phyloP scores from a whole-genome alignment of 2,329 filamentous ascomycete genomes.

The Botrytis galanthina region DNA sequence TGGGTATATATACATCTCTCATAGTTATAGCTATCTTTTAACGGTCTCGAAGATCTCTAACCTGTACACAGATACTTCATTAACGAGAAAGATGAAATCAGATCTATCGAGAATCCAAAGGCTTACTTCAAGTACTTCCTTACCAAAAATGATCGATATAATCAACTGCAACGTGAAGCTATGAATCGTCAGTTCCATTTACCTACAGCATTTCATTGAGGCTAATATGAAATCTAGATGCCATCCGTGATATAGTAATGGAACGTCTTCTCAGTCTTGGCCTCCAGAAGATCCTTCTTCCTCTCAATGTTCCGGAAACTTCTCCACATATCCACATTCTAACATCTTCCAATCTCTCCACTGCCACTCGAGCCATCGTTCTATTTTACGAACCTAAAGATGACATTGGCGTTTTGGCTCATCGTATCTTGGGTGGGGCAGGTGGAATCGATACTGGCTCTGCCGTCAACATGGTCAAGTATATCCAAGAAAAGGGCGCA shows the following conservation, averaged over 20 bases:
- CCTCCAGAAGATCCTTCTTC: conserved; percentile 60
- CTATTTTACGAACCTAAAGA: conserved; percentile 71
- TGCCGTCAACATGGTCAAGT: conserved; percentile 59
- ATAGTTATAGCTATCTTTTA: background rate
- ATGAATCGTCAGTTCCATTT: conserved; percentile 63
- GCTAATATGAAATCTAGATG: conserved; percentile 47
- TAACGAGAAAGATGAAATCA: conserved; percentile 72
- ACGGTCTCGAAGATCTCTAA: conserved; percentile 19
- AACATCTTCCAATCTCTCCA: conserved; percentile 53
- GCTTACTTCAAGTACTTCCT: conserved; percentile 73
- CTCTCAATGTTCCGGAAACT: conserved; percentile 47
- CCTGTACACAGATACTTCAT: conserved; percentile 58
- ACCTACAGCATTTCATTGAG: background rate
- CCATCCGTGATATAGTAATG: conserved; percentile 59
- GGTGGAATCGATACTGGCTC: conserved; percentile 71
- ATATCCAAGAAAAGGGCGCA: conserved; percentile 38
- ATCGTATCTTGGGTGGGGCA: conserved; percentile 60
- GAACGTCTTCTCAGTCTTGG: conserved; percentile 60
- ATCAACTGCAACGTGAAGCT: conserved; percentile 69
- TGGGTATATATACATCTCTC: conserved; percentile 53
- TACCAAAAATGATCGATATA: conserved; percentile 72
- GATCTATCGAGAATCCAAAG: conserved; percentile 64
- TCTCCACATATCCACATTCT: conserved; percentile 70
- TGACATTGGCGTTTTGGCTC: conserved; percentile 72
- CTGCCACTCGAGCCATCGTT: conserved; percentile 64